Base-by-base conservation (phyloP, 2,329 filamentous ascomycete species). In the Fusarium bactridioides region DNA sequence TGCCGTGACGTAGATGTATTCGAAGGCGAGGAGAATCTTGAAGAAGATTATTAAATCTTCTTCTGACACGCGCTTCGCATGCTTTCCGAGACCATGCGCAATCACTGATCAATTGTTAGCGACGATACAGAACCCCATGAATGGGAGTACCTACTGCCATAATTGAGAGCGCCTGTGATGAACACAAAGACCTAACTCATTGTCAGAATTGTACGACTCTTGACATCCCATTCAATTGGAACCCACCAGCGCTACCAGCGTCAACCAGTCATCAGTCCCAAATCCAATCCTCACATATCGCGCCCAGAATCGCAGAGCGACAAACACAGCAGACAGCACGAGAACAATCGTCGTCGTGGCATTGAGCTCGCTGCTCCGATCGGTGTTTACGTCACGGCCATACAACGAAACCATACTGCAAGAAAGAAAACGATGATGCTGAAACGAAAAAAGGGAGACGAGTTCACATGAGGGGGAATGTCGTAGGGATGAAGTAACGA, bases 11-110 rank as follows among this genome's bases (percentile, higher is more conserved):
- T 73, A 73, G 4, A 73, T 64, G 41, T 41, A 55, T 60, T 73
- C 70, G 27, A 73, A 73, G 4, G 70, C 66, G 3, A 73, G 27
- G 12, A 73, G 70, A 21, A 73, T 6, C 50, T 73, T 70, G 29
- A 73, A 55, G 45, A 73, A 70, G 5, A 35, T 37, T 3, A 60
- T 5, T n/a, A 27, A 33, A 13, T 73, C 70, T n/a, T 31, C 1
- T 3, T 19, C 8, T 0, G 70, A 45, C 15, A 73, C 65, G 4
- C n/a, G 10, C 1, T 23, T 9, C 2, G 38, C 57, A 23, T 73
- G 70, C 37, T 12, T 62, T 4, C 70, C 70, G 10, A 73, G 70
- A 11, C 70, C 70, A 43, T 73, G 65, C 3, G 50, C 43, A 33
- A 73, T 67, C 70, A 73, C 70, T 73, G 16, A 15, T 16, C 15